Conservation (phyloP, 208 protist genomes). For the Leishmania tropica region DNA sequence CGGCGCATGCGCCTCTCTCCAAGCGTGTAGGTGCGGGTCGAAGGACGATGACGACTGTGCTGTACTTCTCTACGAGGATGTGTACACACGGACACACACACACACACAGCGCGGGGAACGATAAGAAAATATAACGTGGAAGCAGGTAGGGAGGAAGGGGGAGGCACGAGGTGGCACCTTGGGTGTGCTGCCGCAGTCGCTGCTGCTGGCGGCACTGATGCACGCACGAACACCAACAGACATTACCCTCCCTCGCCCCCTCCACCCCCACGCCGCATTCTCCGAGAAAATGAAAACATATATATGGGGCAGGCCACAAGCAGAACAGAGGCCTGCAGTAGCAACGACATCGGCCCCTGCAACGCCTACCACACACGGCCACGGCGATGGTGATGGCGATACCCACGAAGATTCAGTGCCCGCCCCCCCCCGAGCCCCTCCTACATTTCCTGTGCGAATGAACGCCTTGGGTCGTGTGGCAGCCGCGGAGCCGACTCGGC, state of each 20-base stretch:
- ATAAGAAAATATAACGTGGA: too few relatives aligned
- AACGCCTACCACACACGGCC: too few relatives aligned
- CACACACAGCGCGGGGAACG: too few relatives aligned
- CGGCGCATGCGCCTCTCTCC: not conserved
- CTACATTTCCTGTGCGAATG: not conserved
- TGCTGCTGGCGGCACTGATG: not conserved
- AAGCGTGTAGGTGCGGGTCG: not conserved
- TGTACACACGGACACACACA: not conserved
- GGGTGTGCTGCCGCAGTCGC: not conserved
- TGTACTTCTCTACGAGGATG: not conserved
- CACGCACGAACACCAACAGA: not conserved
- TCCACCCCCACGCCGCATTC: not conserved
- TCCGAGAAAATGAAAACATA: not conserved
- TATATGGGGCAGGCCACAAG: not conserved
- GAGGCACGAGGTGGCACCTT: not conserved
- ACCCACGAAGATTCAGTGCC: not conserved
- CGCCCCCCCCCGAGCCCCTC: too few relatives aligned
- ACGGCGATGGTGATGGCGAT: not conserved
- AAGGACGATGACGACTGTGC: not conserved
- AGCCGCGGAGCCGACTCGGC: conserved; percentile 4
- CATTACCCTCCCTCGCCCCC: not conserved
- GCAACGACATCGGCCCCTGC: not conserved
- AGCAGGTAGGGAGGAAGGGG: too few relatives aligned
- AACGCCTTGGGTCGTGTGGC: not conserved
- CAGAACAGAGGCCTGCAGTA: not conserved